Conservation (phyloP, 2,329 filamentous ascomycete genomes). For the Escovopsis sp. region DNA sequence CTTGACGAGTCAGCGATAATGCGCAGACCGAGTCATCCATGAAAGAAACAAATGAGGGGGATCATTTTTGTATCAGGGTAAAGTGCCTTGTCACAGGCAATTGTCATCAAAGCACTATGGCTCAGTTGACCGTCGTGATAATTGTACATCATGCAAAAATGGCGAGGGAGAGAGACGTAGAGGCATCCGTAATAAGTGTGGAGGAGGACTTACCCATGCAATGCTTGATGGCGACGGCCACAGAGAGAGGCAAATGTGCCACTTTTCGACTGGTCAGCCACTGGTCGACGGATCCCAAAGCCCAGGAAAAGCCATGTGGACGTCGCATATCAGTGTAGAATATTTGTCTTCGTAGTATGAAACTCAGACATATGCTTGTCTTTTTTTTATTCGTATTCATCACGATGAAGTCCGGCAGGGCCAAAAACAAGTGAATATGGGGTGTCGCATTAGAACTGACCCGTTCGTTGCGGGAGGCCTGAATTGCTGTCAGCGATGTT, state of each 20-base stretch:
- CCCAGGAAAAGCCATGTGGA: slow-evolving; percentile 6
- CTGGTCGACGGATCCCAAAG: slow-evolving; percentile 3
- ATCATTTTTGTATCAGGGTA: slow-evolving; percentile 4
- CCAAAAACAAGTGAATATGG: slow-evolving; percentile 5
- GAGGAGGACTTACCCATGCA: slow-evolving; percentile 14
- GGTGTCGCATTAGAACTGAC: slow-evolving; percentile 9
- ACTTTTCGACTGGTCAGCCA: slow-evolving; percentile 11
- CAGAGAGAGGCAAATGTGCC: neutral
- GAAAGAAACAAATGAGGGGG: neutral
- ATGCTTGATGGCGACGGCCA: neutral
- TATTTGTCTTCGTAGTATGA: slow-evolving; percentile 28
- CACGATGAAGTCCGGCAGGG: slow-evolving; percentile 30
- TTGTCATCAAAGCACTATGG: slow-evolving; percentile 30
- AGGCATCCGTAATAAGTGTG: neutral
- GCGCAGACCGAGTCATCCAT: neutral
- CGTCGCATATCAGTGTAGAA: slow-evolving; percentile 17
- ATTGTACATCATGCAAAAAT: slow-evolving; percentile 24
- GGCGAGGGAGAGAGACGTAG: neutral
- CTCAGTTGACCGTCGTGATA: slow-evolving; percentile 35
- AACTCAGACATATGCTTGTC: slow-evolving; percentile 99
- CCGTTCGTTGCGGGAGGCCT: no score
- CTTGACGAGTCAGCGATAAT: no score
- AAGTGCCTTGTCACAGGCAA: slow-evolving; percentile 30
- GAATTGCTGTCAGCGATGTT: no score
- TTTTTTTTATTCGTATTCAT: slow-evolving; percentile 67